Conservation (phyloP, 106 monocot species). For the Dactylorhiza incarnata region DNA sequence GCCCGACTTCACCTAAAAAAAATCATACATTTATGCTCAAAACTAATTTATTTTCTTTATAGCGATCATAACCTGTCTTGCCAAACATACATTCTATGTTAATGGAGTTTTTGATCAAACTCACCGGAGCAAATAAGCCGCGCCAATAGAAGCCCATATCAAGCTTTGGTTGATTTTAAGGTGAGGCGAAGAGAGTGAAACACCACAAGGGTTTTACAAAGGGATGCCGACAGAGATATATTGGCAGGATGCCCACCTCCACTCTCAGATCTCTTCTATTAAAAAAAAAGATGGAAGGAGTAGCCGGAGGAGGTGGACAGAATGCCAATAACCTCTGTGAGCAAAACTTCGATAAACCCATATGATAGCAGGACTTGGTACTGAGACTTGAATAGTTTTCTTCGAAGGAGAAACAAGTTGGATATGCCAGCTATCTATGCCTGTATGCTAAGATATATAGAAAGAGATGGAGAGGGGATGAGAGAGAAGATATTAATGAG, state of each 20-base stretch:
- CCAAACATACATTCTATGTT: background rate
- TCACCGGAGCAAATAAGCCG: too few species aligned
- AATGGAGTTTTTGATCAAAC: background rate
- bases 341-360: slow-evolving; percentile 52
- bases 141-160: too few species aligned
- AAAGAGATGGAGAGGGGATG: background rate
- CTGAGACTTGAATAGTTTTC: background rate
- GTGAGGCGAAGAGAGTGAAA: background rate
- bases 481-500: background rate
- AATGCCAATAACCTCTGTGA: slow-evolving; percentile 62
- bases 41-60: too few species aligned
- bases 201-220: slow-evolving; percentile 50
- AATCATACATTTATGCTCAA: background rate
- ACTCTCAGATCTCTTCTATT: background rate
- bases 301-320: slow-evolving; percentile 83
- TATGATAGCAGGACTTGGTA: slow-evolving; percentile 10
- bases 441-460: background rate
- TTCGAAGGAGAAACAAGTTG: background rate
- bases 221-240: slow-evolving; percentile 48
- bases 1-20: background rate
- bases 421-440: too few species aligned
- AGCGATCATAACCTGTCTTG: too few species aligned
- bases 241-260: slow-evolving; percentile 87
- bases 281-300: background rate
- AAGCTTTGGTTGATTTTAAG: background rate